phyloP scores from a whole-genome alignment of 352 stramenopile genomes.

The Phytophthora syringae region DNA sequence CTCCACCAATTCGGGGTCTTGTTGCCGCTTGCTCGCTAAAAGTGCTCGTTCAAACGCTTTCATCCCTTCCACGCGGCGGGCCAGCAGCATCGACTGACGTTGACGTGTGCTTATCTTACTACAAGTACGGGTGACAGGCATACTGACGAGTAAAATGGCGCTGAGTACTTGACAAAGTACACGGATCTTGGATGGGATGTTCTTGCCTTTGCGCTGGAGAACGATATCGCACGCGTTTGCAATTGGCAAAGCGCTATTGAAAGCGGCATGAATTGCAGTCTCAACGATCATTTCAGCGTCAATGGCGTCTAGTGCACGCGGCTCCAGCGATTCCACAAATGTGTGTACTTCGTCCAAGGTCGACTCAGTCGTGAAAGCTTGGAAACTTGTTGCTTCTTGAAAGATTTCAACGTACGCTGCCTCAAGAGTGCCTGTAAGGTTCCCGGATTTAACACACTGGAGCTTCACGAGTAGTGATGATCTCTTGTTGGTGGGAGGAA shows the following conservation, averaged over 20 bases:
- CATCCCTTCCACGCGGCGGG: slow-evolving; percentile 69
- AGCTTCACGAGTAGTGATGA: slow-evolving; percentile 62
- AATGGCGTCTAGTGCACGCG: slow-evolving; percentile 34
- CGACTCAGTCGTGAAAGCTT: slow-evolving; percentile 36
- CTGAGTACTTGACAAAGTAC: slow-evolving; percentile 67
- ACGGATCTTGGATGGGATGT: slow-evolving; percentile 46
- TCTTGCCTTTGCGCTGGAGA: slow-evolving; percentile 62
- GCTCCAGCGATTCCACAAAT: slow-evolving; percentile 44
- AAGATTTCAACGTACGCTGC: slow-evolving; percentile 67
- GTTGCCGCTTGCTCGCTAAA: slow-evolving; percentile 76
- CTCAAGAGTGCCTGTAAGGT: slow-evolving; percentile 42
- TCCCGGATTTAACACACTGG: slow-evolving; percentile 68
- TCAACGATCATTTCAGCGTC: slow-evolving; percentile 72
- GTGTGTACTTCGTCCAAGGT: slow-evolving; percentile 42
- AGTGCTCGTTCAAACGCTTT: slow-evolving; percentile 83
- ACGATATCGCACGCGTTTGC: slow-evolving; percentile 55
- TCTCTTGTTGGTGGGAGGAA: slow-evolving; percentile 48
- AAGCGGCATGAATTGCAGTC: slow-evolving; percentile 55
- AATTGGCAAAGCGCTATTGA: slow-evolving; percentile 40
- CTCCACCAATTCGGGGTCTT: slow-evolving; percentile 81
- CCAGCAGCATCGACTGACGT: slow-evolving; percentile 46
- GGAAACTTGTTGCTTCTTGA: slow-evolving; percentile 60
- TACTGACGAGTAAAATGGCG: slow-evolving; percentile 45
- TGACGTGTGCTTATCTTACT: slow-evolving; percentile 37
- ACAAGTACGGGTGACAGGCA: slow-evolving; percentile 11